A percentile compares a stretch with the other conserved stretches of the same genome.
These are phyloP conservation scores for Coemansia sp. DNA, from an alignment of 192 early-diverging fungal species.

Conservation along the genomic window DNA sequence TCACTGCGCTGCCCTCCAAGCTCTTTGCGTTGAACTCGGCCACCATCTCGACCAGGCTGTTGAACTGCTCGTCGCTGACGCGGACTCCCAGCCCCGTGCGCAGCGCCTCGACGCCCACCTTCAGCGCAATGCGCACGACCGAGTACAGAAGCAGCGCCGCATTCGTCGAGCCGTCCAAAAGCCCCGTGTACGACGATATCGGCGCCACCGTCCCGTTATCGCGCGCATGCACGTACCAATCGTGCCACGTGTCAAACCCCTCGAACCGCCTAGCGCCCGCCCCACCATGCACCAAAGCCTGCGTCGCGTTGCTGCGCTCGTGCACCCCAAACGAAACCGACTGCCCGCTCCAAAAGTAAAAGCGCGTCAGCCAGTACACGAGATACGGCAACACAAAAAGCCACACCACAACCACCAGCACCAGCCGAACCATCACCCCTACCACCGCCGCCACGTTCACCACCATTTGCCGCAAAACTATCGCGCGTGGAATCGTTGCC, in stretches of 20 bases:
- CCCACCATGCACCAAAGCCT: background rate
- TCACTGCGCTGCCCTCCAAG: constrained; percentile 85
- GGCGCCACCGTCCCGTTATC: constrained; percentile 13
- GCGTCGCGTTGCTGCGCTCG: background rate
- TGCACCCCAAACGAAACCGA: constrained; percentile 10
- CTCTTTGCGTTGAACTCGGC: constrained; percentile 61
- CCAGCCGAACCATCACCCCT: constrained; percentile 51
- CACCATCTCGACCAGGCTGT: constrained; percentile 16
- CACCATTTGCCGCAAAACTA: constrained; percentile 59
- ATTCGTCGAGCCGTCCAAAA: constrained; percentile 38
- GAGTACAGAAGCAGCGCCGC: constrained; percentile 26
- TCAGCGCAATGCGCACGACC: constrained; percentile 13
- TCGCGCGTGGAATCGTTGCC: constrained; percentile 58
- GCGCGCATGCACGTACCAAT: constrained; percentile 28
- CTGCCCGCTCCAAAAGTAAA: constrained; percentile 81
- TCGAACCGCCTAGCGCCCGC: constrained; percentile 19
- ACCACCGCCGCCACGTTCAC: constrained; percentile 47
- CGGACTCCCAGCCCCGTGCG: constrained; percentile 9
- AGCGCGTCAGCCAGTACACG: constrained; percentile 79
- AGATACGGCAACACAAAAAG: constrained; percentile 77
- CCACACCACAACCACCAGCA: constrained; percentile 74
- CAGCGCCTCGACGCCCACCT: constrained; percentile 9
- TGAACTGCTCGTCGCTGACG: constrained; percentile 15
- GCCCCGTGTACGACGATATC: constrained; percentile 39
- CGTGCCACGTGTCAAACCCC: constrained; percentile 34